These are phyloP conservation scores for Ogataea methylovora DNA, from an alignment of 805 yeast genomes.

Conservation along the genomic window DNA sequence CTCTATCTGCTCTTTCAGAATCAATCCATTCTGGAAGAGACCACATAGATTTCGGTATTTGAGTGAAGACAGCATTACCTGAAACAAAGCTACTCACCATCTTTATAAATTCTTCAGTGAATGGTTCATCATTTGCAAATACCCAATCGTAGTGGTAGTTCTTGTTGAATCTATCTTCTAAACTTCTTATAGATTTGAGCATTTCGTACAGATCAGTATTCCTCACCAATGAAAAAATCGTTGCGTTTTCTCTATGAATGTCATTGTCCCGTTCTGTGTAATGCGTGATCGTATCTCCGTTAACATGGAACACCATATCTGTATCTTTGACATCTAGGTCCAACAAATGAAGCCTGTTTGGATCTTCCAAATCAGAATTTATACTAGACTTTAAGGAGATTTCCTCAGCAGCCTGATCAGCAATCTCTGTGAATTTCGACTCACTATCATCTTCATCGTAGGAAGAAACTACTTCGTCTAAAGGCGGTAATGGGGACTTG, in stretches of 20 bases:
- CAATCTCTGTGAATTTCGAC: no score
- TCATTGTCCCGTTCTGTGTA: no score
- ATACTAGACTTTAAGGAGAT: no score
- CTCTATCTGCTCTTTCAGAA: constrained; percentile 50
- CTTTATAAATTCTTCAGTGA: constrained; percentile 70
- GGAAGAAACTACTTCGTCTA: no score
- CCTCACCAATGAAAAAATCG: constrained; percentile 75
- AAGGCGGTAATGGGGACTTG: no score
- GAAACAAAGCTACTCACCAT: constrained; percentile 61
- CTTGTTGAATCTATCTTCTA: constrained; percentile 85
- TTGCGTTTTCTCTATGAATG: constrained; percentile 53
- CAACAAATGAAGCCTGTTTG: no score
- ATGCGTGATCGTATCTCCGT: no score
- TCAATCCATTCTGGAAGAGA: constrained; percentile 83
- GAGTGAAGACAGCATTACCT: constrained; percentile 73
- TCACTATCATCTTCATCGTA: no score
- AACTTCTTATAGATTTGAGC: constrained; percentile 57
- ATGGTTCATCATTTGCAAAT: constrained; percentile 81
- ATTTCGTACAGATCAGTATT: constrained; percentile 61
- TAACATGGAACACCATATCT: no score
- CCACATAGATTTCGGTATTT: constrained; percentile 83
- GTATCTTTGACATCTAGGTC: no score
- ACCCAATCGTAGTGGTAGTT: constrained; percentile 91
- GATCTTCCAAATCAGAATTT: no score
- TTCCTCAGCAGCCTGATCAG: no score